Base-by-base conservation (phyloP, 768 basidiomycete species). In the Trametes sanguinea region DNA sequence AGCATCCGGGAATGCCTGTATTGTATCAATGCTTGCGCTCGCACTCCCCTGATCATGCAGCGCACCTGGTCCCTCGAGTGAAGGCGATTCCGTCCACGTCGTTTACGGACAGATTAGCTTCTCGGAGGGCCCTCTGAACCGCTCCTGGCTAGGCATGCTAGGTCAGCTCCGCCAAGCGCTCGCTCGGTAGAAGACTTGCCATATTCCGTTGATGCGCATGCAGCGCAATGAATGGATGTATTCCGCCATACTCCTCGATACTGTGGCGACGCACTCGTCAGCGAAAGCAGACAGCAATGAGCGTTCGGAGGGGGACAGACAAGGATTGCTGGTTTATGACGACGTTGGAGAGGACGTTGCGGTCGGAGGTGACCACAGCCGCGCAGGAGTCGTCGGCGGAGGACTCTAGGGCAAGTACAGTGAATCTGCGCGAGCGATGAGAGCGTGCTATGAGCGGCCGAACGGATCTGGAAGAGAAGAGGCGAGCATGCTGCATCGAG, bases 371-470 rank as follows among this genome's bases (percentile, higher is more conserved):
- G 39, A 99, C 89, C 52, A 98, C 80, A 0, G 95, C 90, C 14
- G 88, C 93, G 68, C 94, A 96, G 1, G 94, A 92, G 71, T 98
- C 97, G 73, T 99, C 96, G 13, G 94, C 94, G 11, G 93, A 95
- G 1, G 89, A 88, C 74, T 97, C 95, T 40, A 96, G 69, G 7
- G 85, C 89, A 7, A 92, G 81, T 13, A 92, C 85, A 1, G 84
- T 89, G 69, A 91, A 86, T 0, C 6, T 8, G 4, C 63, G 57
- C 1, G 11, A 29, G n/a, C 56, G 40, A 4, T 17, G 2, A 4
- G 57, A 42, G 17, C 39, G 46, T 6, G 55, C 27, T 57, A 29
- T 3, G 54, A 27, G 11, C 4, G 39, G 48, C 8, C 30, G 54
- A 50, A 32, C 4, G 53, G 30, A 14, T 14, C 11, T 33, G 54